phyloP scores from a whole-genome alignment of 331 rosid genomes.

The Arachis monticola region DNA sequence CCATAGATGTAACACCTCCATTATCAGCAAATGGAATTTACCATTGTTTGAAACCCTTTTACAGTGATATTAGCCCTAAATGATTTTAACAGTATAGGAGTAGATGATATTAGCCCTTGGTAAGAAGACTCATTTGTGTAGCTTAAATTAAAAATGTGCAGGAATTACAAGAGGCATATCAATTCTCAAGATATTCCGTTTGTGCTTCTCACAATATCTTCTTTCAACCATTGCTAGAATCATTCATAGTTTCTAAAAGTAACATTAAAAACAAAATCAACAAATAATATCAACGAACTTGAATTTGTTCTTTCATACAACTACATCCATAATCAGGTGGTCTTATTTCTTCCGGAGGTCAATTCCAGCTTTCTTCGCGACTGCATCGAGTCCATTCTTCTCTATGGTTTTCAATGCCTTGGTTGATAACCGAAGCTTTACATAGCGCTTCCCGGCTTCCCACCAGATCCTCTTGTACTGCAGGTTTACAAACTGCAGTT shows the following conservation, averaged over 20 bases:
- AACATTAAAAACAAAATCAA: conserved; percentile 14
- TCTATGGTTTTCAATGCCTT: conserved; percentile 95
- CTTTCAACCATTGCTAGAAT: background rate
- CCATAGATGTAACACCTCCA: no score
- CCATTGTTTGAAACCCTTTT: no score
- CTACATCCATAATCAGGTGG: conserved; percentile 27
- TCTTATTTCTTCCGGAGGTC: conserved; percentile 76
- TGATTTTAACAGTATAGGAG: no score
- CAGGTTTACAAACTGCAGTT: conserved; percentile 86
- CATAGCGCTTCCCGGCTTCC: conserved; percentile 97
- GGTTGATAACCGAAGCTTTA: conserved; percentile 87
- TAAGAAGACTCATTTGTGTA: background rate
- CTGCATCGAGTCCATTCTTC: conserved; percentile 97
- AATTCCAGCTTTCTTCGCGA: conserved; percentile 94
- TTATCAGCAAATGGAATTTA: no score
- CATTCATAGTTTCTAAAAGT: conserved; percentile 39
- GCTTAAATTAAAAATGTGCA: background rate
- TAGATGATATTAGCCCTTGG: background rate
- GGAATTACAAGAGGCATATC: background rate
- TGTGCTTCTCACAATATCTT: background rate
- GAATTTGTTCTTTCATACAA: conserved; percentile 22
- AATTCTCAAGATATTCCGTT: background rate
- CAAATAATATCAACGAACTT: conserved; percentile 21
- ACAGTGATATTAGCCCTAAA: no score
- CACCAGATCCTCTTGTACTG: conserved; percentile 95